Base-by-base conservation (phyloP, 352 stramenopile genomes). In the Aphanomyces euteiches region DNA sequence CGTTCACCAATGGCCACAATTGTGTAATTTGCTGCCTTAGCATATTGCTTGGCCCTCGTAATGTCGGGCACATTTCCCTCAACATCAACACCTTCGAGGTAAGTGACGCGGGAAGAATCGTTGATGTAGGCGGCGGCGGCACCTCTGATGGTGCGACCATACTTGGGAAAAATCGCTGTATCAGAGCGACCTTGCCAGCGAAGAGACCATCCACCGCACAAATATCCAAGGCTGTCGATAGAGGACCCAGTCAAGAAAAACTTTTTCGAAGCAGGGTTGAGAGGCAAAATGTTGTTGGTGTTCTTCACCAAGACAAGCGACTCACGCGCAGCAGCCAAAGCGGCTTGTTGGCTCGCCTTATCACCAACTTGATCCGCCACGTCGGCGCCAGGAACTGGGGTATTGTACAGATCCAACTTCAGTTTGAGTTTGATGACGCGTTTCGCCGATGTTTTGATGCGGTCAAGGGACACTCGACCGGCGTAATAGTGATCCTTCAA, bases 241-340 rank as follows among this genome's bases (percentile, higher is more conserved):
- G 80, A 77, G 10, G 78, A 81, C 0, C 84, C 84, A 0, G 84
- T 92, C 36, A 92, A 36, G 65, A 92, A 92, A 15, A 92, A 60
- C 38, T 54, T 53, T 13, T 34, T 17, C 1, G 60, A 53, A 3
- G 66, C 65, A 28, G 28, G 28, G 3, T 58, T n/a, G 10, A 74
- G 45, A 0, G 85, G 85, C 2, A 95, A 75, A 17, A 87, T 57
- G 0, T 70, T 48, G 36, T 84, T 66, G 0, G 83, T 54, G 72
- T 97, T 97, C 74, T 96, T 87, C 36, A 95, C 72, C 7, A 97
- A 67, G n/a, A 93, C 75, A 40, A 96, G 82, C 1, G 84, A 90
- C 61, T 96, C 88, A 6, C 82, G 83, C 28, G 85, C 87, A 17
- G 91, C 74, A n/a, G 88, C 73, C 38, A 94, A 72, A n/a, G 86